phyloP scores from a whole-genome alignment of 2,329 filamentous ascomycete species.

The Boeremia exigua region DNA sequence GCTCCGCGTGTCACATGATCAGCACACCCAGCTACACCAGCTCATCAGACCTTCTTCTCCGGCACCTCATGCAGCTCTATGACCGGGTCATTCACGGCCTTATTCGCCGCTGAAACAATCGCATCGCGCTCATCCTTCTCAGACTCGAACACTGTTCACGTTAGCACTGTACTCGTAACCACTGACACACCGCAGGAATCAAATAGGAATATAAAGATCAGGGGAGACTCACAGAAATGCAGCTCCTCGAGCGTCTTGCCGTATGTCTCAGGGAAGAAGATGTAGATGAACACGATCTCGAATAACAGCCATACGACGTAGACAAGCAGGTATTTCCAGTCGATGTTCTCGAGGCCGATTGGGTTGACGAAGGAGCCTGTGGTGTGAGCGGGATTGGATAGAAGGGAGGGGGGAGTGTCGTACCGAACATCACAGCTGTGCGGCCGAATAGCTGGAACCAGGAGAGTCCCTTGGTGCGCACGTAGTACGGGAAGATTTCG shows the following conservation, averaged over 20 bases:
- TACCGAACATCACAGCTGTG: constrained; percentile 63
- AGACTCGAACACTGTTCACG: constrained; percentile 34
- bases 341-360: constrained; percentile 65
- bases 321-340: constrained; percentile 69
- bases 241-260: constrained; percentile 45
- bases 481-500: constrained; percentile 58
- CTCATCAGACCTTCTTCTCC: constrained; percentile 31
- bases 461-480: constrained; percentile 57
- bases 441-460: constrained; percentile 69
- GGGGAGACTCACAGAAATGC: constrained; percentile 32
- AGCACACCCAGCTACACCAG: no score
- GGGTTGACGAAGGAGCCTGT: constrained; percentile 64
- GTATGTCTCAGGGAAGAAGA: constrained; percentile 44
- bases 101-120: constrained; percentile 30
- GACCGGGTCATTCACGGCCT: constrained; percentile 28
- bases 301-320: constrained; percentile 53
- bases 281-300: constrained; percentile 45
- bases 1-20: no score
- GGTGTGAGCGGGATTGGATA: neutral
- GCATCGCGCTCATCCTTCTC: constrained; percentile 32
- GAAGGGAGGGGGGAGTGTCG: neutral
- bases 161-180: neutral
- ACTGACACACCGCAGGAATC: no score
- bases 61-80: constrained; percentile 32
- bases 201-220: neutral